phyloP scores from a whole-genome alignment of 108 stramenopile genomes.

The Thalassiosira profunda region DNA sequence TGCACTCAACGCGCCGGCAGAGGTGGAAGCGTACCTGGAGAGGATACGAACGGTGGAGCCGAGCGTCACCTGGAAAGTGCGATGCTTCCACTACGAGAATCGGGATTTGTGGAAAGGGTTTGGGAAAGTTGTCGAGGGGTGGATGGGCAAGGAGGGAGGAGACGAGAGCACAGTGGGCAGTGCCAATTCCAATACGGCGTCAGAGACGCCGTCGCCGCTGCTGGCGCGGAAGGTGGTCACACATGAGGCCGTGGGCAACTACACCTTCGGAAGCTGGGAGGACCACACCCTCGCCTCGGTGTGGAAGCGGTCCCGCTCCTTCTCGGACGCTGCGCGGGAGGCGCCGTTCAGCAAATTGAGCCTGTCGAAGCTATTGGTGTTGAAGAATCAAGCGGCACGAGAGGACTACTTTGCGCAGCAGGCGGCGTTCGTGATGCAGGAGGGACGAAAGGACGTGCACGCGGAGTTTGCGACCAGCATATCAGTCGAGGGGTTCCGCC shows the following conservation, averaged over 20 bases:
- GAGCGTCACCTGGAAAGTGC: conserved; percentile 79
- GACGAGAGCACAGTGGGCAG: too few species aligned
- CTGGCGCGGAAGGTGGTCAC: conserved; percentile 79
- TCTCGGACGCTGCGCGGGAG: conserved; percentile 15
- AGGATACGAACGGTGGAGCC: conserved; percentile 54
- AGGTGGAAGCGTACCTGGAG: conserved; percentile 72
- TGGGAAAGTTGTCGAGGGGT: too few species aligned
- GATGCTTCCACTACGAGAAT: conserved; percentile 85
- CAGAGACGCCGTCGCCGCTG: conserved; percentile 30
- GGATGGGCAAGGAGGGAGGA: too few species aligned
- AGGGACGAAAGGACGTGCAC: conserved; percentile 76
- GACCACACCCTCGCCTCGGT: conserved; percentile 80
- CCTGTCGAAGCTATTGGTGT: conserved; percentile 70
- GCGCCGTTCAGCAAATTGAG: conserved; percentile 83
- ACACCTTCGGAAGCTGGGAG: conserved; percentile 55
- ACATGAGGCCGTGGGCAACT: conserved; percentile 58
- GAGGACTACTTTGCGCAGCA: conserved; percentile 91
- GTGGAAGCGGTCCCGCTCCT: conserved; percentile 70
- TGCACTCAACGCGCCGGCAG: conserved; percentile 62
- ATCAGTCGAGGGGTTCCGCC: conserved; percentile 73
- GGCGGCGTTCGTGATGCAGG: conserved; percentile 71
- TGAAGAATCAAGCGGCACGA: conserved; percentile 62
- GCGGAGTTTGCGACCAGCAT: conserved; percentile 88
- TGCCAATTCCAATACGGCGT: conserved; percentile 1
- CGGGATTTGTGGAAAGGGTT: conserved; percentile 18